Percentiles rank a stretch among this genome's conserved stretches.
Evolutionary conservation across 108 stramenopile genomes (phyloP).

Genomic region (Nitzschia sp.): DNA sequence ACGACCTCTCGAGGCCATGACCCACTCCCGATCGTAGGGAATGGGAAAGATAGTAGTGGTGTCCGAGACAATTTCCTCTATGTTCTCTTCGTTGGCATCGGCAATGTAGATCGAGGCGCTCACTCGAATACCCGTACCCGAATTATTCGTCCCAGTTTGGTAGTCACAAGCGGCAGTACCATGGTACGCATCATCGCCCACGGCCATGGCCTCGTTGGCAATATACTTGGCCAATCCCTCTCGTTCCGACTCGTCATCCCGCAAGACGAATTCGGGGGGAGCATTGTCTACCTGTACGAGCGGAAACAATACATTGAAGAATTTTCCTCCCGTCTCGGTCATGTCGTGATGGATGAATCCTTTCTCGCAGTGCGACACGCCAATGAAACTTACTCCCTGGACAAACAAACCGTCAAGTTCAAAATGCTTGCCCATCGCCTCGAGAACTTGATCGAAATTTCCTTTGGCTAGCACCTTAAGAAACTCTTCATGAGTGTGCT

Average conservation of each 20-base stretch:
- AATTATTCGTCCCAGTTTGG: not conserved
- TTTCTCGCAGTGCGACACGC: conserved; percentile 20
- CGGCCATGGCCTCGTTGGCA: not conserved
- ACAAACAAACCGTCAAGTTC: conserved; percentile 30
- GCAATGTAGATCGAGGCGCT: not conserved
- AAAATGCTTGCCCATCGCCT: conserved; percentile 43
- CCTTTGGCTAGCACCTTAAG: conserved; percentile 44
- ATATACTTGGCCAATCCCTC: not conserved
- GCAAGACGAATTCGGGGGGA: not conserved
- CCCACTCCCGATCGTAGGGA: conserved; percentile 6
- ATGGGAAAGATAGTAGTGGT: conserved; percentile 4
- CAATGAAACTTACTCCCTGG: conserved; percentile 29
- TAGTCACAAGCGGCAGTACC: not conserved
- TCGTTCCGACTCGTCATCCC: not conserved
- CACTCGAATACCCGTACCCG: not conserved
- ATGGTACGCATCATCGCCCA: not conserved
- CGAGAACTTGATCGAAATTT: conserved; percentile 53
- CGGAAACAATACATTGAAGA: conserved; percentile 18
- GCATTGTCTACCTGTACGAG: not conserved
- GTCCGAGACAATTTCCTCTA: not conserved
- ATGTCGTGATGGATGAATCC: conserved; percentile 1
- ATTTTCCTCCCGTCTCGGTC: conserved; percentile 10
- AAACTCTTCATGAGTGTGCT: conserved; percentile 53
- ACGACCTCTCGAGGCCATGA: conserved; percentile 8
- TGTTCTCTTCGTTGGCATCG: conserved; percentile 1